Evolutionary conservation across 495 filamentous ascomycete genomes (phyloP), one percentile per base, ranked within the genome.

Genomic region (Pyronema omphalodes): DNA sequence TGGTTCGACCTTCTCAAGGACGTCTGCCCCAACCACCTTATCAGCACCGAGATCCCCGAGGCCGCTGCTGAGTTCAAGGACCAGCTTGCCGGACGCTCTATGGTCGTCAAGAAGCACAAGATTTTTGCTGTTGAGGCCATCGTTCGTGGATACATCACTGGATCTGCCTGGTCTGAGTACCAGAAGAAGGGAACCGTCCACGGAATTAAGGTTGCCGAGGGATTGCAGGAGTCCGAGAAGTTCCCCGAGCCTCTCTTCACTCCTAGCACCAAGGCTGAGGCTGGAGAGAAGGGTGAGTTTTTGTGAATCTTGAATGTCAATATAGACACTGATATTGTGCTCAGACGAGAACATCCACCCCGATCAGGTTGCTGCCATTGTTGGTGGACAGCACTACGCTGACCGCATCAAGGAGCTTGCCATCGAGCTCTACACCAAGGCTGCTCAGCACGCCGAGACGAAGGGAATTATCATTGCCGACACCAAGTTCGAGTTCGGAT

Each of bases 81-180:
- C 9, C 66, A 73, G 45, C 71, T 91, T 14, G 76, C 78, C 51
- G 74, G 74, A 60, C 80, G 88, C 41, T 79, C 76, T 60, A 94
- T 94, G 88, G 76, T 81, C 56, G 87, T 94, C 51, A 81, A 81
- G 57, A 79, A 78, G 57, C 73, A 86, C 29, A 75, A 80, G 51
- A 76, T 93, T 49, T 81, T 94, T 54, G 86, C 85, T n/a, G 75
- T 96, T 55, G 91, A 96, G 69, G 85, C 83, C 14, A 86, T 88
- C 54, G 88, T 94, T 2, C 81, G 89, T 33, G 89, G 91, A 53
- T 95, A 95, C 68, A 82, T 98, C 67, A 94, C 88, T 6, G 91
- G 91, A 9, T 84, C 82, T 53, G 88, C 87, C 3, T 98, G 91
- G 91, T 73, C 71, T 34, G 88, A 93, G 67, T 76, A 74, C 57